A percentile compares a stretch with the other conserved stretches of the same genome.
These are phyloP conservation scores for Podaxis mareebaensis DNA, from an alignment of 768 basidiomycete genomes.

Conservation along the genomic window DNA sequence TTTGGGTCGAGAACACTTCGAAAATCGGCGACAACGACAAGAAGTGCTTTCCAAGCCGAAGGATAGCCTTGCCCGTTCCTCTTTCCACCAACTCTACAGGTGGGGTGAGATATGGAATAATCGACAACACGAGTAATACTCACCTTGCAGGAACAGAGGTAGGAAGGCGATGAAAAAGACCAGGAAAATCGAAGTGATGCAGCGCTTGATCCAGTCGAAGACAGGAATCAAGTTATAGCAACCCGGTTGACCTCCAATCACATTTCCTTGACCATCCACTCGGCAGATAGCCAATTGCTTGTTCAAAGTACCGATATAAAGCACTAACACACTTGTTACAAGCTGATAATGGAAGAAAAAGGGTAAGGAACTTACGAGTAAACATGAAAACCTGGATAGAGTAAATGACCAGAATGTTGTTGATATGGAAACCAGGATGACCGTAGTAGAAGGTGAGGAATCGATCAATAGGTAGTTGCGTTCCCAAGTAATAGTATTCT, in stretches of 20 bases:
- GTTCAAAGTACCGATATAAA: constrained; percentile 96
- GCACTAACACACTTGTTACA: constrained; percentile 45
- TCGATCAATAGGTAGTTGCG: constrained; percentile 95
- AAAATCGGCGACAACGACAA: constrained; percentile 95
- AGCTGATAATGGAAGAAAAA: constrained; percentile 9
- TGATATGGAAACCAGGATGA: constrained; percentile 99
- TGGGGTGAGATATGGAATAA: not conserved
- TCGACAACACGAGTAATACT: constrained; percentile 21
- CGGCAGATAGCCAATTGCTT: constrained; percentile 88
- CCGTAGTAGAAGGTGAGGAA: constrained; percentile 99
- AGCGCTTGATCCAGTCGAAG: constrained; percentile 97
- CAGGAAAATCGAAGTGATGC: constrained; percentile 96
- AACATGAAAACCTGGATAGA: constrained; percentile 99
- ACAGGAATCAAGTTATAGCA: constrained; percentile 97
- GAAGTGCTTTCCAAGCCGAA: constrained; percentile 96
- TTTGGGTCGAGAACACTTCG: constrained; percentile 98
- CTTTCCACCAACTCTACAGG: constrained; percentile 87
- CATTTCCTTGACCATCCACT: constrained; percentile 78
- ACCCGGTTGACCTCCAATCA: constrained; percentile 81
- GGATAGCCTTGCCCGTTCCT: constrained; percentile 91
- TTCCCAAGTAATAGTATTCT: constrained; percentile 99
- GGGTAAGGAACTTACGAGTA: constrained; percentile 59
- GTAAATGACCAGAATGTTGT: constrained; percentile 98
- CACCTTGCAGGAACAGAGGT: constrained; percentile 94
- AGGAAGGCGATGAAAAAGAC: constrained; percentile 98